Conservation (phyloP, 306 rosid genomes). For the Cyclanthera cordifolia region DNA sequence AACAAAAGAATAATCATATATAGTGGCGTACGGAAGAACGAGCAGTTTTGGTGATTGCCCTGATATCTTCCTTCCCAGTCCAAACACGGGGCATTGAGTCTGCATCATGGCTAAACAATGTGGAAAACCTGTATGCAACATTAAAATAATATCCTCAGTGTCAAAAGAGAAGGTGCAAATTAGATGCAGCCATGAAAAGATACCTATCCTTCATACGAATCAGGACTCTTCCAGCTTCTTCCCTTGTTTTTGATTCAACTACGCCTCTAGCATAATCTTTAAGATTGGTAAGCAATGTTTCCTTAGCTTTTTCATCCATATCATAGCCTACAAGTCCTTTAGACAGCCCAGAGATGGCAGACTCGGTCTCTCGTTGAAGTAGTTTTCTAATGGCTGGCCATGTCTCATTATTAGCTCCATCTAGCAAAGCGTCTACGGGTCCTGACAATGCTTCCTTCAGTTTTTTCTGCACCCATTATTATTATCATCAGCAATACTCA, state of each 20-base stretch:
- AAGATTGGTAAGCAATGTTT: conserved; percentile 36
- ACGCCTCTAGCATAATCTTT: conserved; percentile 57
- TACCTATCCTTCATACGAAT: conserved; percentile 94
- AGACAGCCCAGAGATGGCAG: conserved; percentile 59
- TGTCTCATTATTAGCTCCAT: conserved; percentile 78
- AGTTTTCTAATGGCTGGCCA: conserved; percentile 82
- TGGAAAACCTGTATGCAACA: conserved; percentile 57
- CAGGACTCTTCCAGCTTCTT: conserved; percentile 92
- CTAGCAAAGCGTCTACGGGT: conserved; percentile 80
- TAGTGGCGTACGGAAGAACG: conserved; percentile 61
- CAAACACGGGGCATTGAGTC: conserved; percentile 97
- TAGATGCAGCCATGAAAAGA: background rate
- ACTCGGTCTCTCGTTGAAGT: conserved; percentile 57
- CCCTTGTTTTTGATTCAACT: conserved; percentile 79
- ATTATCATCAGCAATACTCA: conserved; percentile 24
- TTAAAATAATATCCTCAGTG: background rate
- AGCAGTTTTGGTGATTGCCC: conserved; percentile 85
- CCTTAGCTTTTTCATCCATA: conserved; percentile 51
- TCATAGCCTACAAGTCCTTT: conserved; percentile 63
- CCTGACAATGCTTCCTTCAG: conserved; percentile 64
- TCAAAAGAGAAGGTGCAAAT: background rate
- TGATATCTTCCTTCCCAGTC: conserved; percentile 90
- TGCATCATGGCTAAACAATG: conserved; percentile 82
- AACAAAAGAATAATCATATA: conserved; percentile 5
- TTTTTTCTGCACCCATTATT: conserved; percentile 45